Conservation (phyloP, 768 basidiomycete genomes). For the Melanogaster broomeanus region DNA sequence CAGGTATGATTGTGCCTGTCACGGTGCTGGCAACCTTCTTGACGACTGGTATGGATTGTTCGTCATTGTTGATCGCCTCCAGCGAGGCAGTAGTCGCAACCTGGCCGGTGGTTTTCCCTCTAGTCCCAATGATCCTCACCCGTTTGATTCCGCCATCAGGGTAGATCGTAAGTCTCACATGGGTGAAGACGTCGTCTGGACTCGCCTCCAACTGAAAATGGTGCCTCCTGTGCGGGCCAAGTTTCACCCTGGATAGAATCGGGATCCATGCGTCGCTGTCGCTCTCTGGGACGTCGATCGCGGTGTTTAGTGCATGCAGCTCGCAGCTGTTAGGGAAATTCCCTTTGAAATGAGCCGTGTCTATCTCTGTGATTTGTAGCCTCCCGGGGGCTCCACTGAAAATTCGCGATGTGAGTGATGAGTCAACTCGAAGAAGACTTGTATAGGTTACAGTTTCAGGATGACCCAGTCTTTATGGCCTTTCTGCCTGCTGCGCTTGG, state of each 20-base stretch:
- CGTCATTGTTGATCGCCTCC: constrained; percentile 1
- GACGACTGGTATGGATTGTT: neutral
- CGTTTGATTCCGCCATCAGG: constrained; percentile 97
- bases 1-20: constrained; percentile 42
- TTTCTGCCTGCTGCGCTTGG: constrained; percentile 76
- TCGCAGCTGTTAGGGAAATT: constrained; percentile 93
- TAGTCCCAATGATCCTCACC: constrained; percentile 76
- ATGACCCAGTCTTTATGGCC: constrained; percentile 92
- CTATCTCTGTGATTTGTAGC: constrained; percentile 82
- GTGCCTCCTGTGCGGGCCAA: constrained; percentile 89
- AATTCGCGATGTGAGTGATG: neutral
- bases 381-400: constrained; percentile 70
- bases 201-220: constrained; percentile 81
- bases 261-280: constrained; percentile 59
- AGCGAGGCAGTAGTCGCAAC: constrained; percentile 10
- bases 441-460: constrained; percentile 68
- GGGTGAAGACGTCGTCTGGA: constrained; percentile 62
- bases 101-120: constrained; percentile 32
- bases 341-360: constrained; percentile 94
- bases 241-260: constrained; percentile 74
- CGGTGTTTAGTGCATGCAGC: constrained; percentile 55
- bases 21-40: constrained; percentile 1
- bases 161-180: constrained; percentile 85
- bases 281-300: constrained; percentile 39
- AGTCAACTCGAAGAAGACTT: neutral